Evolutionary conservation across 257 asterid species (phyloP), one percentile per base, ranked within the genome.

Genomic region (Penstemon eatonii): DNA sequence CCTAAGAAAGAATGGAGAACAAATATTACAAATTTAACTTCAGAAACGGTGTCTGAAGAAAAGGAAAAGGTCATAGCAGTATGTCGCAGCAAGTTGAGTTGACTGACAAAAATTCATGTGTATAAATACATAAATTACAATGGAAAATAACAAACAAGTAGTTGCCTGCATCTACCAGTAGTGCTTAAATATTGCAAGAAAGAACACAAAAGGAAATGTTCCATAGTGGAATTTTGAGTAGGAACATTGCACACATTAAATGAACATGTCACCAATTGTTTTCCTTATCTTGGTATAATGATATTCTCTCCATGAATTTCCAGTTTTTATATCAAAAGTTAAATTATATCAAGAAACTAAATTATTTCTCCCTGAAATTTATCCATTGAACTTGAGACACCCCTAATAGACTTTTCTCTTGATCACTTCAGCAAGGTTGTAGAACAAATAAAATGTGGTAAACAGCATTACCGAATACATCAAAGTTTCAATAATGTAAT

Each of bases 151-250:
- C 13, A 37, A 8, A 60, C 38, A 11, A 72, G 47, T 64, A 46
- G 57, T 33, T 18, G 8, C 38, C 12, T 59, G 52, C 53, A 52
- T 45, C 47, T 57, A 66, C 60, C 63, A 58, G 42, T 50, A 66
- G 54, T 56, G 52, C 1, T 25, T 45, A 71, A 59, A 57, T 49
- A 9, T 59, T 54, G 52, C 53, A 65, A 50, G 63, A 49, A 47
- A 58, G 2, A 10, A 55, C 53, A 19, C 44, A 41, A 36, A 25
- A 9, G n/a, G 46, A 10, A 2, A n/a, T 59, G 47, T 49, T 44
- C 33, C 56, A 55, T 6, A 46, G 25, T 10, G 42, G 55, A 49
- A 59, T 37, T 36, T 25, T 8, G 47, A 49, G 42, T 13, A 43
- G 44, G 25, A 36, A 8, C 33, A 7, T 8, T 25, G 50, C 19